Base-by-base conservation (phyloP, 352 stramenopile genomes). In the Pythium phragmitis region DNA sequence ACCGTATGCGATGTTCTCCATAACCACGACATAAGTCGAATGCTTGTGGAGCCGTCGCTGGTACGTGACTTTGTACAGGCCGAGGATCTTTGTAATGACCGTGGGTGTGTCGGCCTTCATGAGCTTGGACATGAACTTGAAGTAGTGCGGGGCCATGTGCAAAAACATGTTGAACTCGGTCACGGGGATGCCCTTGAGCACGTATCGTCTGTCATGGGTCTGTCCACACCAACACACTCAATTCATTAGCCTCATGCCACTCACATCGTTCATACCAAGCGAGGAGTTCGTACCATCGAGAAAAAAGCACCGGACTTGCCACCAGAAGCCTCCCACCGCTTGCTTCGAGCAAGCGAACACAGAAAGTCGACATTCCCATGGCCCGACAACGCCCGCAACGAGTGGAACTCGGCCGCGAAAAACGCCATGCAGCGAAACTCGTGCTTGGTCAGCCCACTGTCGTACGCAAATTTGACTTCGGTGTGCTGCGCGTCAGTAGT, bases 81-180 rank as follows among this genome's bases (percentile, higher is more conserved):
- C 87, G 6, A 96, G 72, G 56, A 96, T 94, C 68, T 94, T 93
- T 19, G 82, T 92, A 58, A 96, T 91, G 4, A 93, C 75, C 9
- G 80, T 92, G 14, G 82, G 67, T 17, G 65, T 87, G 11, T 78
- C 63, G 7, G 72, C 56, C 63, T 90, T 79, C 37, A 91, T 67
- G 30, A 92, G 69, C 23, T 76, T 72, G 28, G 80, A 77, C 67
- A 96, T 89, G 28, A 91, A 96, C 72, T 90, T 88, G 67, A 96
- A 94, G 50, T 96, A 96, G 39, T 89, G 77, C 17, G 83, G 87
- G 14, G 87, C 87, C 84, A 96, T 93, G 69, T 96, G 83, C 54
- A 94, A 68, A 48, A 96, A 96, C 87, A 96, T 96, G 67, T 96
- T 96, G 67, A 92, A 94, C 65, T 96, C 87, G 16, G 75, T 91